These are phyloP conservation scores for Lentinus brumalis DNA, from an alignment of 768 basidiomycete species.

Conservation along the genomic window DNA sequence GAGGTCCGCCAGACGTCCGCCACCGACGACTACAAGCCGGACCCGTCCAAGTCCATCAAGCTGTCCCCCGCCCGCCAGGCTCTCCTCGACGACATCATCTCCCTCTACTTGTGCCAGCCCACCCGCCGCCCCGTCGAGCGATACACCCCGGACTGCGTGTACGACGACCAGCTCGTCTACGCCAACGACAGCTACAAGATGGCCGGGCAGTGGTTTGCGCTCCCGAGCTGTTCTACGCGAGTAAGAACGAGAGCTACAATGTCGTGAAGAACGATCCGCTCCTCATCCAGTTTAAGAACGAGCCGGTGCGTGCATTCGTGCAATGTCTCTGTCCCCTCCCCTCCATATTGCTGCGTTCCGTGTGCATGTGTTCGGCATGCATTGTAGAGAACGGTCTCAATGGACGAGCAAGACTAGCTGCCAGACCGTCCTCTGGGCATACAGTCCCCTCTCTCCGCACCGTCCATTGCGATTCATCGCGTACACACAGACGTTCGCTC, in stretches of 20 bases:
- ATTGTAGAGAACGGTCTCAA: too few species aligned
- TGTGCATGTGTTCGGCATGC: too few species aligned
- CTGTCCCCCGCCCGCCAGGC: slow-evolving; percentile 40
- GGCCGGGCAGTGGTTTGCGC: slow-evolving; percentile 44
- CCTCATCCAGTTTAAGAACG: slow-evolving; percentile 46
- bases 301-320: slow-evolving; percentile 31
- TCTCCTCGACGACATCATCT: slow-evolving; percentile 43
- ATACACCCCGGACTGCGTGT: slow-evolving; percentile 36
- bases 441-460: too few species aligned
- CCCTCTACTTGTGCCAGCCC: slow-evolving; percentile 41
- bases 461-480: too few species aligned
- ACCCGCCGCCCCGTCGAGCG: slow-evolving; percentile 41
- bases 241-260: slow-evolving; percentile 39
- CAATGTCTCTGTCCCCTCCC: too few species aligned
- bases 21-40: slow-evolving; percentile 35
- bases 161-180: slow-evolving; percentile 43
- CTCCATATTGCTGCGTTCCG: too few species aligned
- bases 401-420: too few species aligned
- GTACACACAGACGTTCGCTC: too few species aligned
- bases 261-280: slow-evolving; percentile 38
- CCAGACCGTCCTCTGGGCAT: too few species aligned
- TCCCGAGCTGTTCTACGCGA: slow-evolving; percentile 40
- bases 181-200: slow-evolving; percentile 43
- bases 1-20: slow-evolving; percentile 40
- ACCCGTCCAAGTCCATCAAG: slow-evolving; percentile 38